These are phyloP conservation scores for Mucor indicus DNA, from an alignment of 371 early-diverging fungal genomes.

Conservation along the genomic window DNA sequence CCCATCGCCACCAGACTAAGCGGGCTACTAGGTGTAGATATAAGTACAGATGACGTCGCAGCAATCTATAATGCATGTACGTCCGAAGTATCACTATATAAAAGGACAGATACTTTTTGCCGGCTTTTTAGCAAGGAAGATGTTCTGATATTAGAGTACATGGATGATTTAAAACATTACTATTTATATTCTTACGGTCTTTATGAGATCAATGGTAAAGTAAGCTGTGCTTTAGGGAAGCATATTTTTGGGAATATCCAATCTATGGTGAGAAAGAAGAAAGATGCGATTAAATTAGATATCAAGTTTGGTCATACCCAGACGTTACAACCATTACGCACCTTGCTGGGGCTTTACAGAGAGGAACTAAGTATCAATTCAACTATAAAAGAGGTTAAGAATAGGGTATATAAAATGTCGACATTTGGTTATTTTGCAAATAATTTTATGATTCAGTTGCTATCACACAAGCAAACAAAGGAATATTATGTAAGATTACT, in stretches of 20 bases:
- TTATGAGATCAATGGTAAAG: constrained; percentile 20
- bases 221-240: constrained; percentile 29
- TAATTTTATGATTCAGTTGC: constrained; percentile 5
- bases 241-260: constrained; percentile 20
- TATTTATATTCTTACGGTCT: constrained; percentile 35
- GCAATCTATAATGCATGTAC: constrained; percentile 29
- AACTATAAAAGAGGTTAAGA: constrained; percentile 1
- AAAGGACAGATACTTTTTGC: constrained; percentile 25
- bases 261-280: no score
- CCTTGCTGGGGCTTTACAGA: constrained; percentile 25
- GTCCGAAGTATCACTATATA: constrained; percentile 25
- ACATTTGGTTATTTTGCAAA: constrained; percentile 11
- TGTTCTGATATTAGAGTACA: constrained; percentile 27
- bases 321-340: constrained; percentile 29
- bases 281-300: constrained; percentile 11
- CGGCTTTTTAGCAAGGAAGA: constrained; percentile 25
- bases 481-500: constrained; percentile 1
- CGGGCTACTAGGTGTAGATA: constrained; percentile 7
- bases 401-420: constrained; percentile 2
- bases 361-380: constrained; percentile 9
- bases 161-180: constrained; percentile 33
- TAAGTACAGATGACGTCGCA: constrained; percentile 15
- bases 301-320: constrained; percentile 41
- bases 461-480: background rate
- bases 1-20: constrained; percentile 20